phyloP scores from a whole-genome alignment of 345 rosid genomes.

The Brassica nigra region DNA sequence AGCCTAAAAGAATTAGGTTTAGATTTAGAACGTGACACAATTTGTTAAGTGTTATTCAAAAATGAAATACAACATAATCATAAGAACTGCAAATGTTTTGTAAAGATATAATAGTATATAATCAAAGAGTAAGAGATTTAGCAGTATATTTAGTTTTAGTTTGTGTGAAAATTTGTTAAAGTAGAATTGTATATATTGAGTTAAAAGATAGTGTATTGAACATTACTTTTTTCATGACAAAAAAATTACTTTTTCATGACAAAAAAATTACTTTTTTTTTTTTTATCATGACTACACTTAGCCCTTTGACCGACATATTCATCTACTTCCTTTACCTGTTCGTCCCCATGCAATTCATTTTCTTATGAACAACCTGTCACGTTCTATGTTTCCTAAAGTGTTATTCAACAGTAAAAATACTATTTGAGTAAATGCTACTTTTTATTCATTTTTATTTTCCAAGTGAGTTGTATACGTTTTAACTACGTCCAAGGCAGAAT shows the following conservation, averaged over 20 bases:
- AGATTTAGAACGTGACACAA: neutral
- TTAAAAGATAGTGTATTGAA: neutral
- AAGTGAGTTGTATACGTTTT: neutral
- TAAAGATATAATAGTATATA: neutral
- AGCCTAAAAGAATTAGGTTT: neutral
- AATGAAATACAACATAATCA: neutral
- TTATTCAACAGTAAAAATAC: neutral
- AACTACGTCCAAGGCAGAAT: neutral
- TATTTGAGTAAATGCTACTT: neutral
- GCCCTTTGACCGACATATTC: neutral
- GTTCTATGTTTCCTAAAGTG: neutral
- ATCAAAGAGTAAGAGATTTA: neutral
- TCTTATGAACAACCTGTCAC: neutral
- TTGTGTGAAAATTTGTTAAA: neutral
- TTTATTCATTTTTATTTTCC: neutral
- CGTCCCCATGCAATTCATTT: neutral
- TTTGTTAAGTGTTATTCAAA: neutral
- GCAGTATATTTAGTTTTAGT: neutral
- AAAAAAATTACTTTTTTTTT: neutral
- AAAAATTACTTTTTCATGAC: neutral
- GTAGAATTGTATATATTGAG: neutral
- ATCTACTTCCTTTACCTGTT: neutral
- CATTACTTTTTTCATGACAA: neutral
- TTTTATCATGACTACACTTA: neutral
- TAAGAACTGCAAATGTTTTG: neutral